Base-by-base conservation (phyloP, 139 green algal species). In the Chlamydomonas eustigma region DNA sequence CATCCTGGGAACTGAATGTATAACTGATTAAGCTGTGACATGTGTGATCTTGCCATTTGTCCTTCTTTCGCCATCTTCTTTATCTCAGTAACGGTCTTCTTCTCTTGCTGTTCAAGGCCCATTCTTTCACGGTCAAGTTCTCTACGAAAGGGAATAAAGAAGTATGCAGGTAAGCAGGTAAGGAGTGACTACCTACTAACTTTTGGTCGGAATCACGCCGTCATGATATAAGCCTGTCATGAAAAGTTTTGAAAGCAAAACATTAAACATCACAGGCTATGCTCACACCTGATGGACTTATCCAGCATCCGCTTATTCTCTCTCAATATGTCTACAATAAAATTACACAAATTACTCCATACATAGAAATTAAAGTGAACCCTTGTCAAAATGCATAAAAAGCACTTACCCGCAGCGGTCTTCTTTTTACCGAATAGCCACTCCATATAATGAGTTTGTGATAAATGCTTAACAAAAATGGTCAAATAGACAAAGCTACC, bases 241-340 rank as follows among this genome's bases (percentile, higher is more conserved):
- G n/a, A n/a, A n/a, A n/a, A n/a, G n/a, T n/a, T n/a, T n/a, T n/a
- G n/a, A n/a, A n/a, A n/a, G n/a, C n/a, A n/a, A n/a, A n/a, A n/a
- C n/a, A n/a, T n/a, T n/a, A n/a, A n/a, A n/a, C n/a, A n/a, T n/a
- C n/a, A n/a, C n/a, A 69, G 58, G 58, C 58, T 18, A 5, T 69
- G 58, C 58, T 3, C 90, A 69, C 69, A 94, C 91, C 0, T 90
- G 81, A 99, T 98, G n/a, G 94, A 91, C 32, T 92, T 92, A 87
- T 99, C 96, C 30, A 99, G 86, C 87, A 95, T 92, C 1, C 96
- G 91, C 85, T 99, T 99, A 81, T 99, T 98, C 73, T 99, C 96
- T 28, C 96, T 84, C 77, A 99, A 86, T 52, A 99, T 75, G 81
- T 99, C 95, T 96, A 89, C 74, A 37, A 36, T 24, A 66, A 35